Evolutionary conservation across 1,139 yeast species (phyloP).

Genomic region (Protomyces inundatus): DNA sequence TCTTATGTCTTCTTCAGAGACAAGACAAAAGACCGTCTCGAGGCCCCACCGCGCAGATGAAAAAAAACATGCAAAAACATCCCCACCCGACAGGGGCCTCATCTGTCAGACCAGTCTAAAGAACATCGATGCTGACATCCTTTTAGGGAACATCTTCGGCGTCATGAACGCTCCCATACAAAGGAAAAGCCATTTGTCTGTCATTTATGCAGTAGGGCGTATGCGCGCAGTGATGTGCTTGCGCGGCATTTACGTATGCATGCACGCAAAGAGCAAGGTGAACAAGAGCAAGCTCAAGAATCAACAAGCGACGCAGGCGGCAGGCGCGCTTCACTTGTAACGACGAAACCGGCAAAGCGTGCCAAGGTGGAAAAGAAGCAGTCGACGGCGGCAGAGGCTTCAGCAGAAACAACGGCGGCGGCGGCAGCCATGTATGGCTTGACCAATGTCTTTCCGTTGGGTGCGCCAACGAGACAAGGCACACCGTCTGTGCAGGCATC

Average conservation of each 20-base stretch:
- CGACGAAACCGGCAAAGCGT: background rate
- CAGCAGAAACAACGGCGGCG: background rate
- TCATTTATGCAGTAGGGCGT: slow-evolving; percentile 18
- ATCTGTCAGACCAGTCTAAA: background rate
- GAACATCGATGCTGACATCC: background rate
- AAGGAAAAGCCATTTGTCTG: slow-evolving; percentile 23
- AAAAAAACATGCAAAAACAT: background rate
- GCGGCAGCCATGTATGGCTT: background rate
- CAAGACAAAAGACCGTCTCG: no score
- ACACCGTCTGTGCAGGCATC: no score
- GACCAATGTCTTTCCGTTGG: background rate
- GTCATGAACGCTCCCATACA: slow-evolving; percentile 22
- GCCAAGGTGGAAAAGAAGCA: background rate
- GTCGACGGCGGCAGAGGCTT: background rate
- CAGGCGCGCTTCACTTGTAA: background rate
- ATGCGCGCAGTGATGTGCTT: slow-evolving; percentile 24
- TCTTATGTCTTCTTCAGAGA: no score
- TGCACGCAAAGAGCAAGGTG: slow-evolving; percentile 2
- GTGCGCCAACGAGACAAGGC: no score
- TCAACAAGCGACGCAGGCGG: background rate
- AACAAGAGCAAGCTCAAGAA: background rate
- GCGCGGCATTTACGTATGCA: slow-evolving; percentile 23
- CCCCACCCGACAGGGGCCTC: background rate
- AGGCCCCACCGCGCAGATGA: background rate
- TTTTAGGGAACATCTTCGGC: slow-evolving; percentile 7